phyloP scores from a whole-genome alignment of 148 eudicot genomes.

The Limonium bicolor region DNA sequence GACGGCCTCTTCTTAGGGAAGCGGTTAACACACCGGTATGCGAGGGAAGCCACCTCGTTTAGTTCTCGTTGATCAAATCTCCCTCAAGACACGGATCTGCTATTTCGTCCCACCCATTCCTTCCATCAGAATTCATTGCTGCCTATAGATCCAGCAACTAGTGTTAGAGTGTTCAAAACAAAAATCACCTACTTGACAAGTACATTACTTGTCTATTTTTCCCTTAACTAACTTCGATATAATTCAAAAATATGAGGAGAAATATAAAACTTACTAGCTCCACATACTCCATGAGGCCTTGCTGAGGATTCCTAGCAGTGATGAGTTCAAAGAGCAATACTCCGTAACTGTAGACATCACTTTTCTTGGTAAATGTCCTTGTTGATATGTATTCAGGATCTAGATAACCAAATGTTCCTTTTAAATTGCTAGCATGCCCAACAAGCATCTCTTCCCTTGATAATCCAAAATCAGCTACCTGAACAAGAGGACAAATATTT shows the following conservation, averaged over 20 bases:
- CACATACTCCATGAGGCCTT: constrained; percentile 87
- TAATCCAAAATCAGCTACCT: constrained; percentile 98
- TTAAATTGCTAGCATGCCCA: constrained; percentile 47
- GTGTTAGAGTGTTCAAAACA: too few species aligned
- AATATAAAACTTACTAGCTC: constrained; percentile 68
- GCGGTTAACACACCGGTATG: constrained; percentile 62
- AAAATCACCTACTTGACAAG: background rate
- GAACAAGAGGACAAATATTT: too few species aligned
- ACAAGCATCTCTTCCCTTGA: constrained; percentile 80
- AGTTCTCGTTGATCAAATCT: constrained; percentile 55
- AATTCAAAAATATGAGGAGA: background rate
- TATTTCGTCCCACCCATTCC: constrained; percentile 88
- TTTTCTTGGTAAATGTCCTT: constrained; percentile 81
- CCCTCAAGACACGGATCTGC: constrained; percentile 69
- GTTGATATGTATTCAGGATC: constrained; percentile 96
- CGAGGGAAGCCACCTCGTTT: constrained; percentile 65
- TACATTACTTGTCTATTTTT: too few species aligned
- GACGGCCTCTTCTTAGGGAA: constrained; percentile 59
- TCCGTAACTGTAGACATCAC: constrained; percentile 90
- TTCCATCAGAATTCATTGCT: constrained; percentile 74
- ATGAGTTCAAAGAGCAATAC: constrained; percentile 89
- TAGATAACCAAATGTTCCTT: constrained; percentile 92
- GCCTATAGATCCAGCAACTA: constrained; percentile 48
- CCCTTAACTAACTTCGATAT: background rate
- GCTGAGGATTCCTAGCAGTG: constrained; percentile 81